Percentiles rank a stretch among this genome's conserved stretches.
phyloP scores from a whole-genome alignment of 176 grass and related monocot genomes.

The Saccharum spontaneum region DNA sequence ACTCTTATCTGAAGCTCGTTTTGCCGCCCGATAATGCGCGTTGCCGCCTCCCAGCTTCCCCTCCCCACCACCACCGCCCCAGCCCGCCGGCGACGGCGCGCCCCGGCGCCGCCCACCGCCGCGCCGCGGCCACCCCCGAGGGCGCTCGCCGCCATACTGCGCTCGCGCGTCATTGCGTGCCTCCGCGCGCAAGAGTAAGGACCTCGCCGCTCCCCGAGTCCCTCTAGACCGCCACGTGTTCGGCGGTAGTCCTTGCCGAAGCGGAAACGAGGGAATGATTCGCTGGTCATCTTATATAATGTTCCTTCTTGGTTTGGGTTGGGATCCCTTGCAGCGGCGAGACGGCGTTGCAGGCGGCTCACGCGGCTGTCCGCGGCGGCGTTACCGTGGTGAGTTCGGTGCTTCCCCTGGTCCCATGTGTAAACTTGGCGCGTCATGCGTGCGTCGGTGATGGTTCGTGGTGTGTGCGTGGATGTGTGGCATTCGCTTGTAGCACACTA shows the following conservation, averaged over 20 bases:
- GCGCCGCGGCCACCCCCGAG: neutral
- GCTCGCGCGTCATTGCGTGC: conserved; percentile 51
- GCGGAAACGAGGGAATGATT: neutral
- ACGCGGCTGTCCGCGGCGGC: conserved; percentile 64
- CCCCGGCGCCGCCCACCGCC: neutral
- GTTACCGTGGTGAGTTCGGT: conserved; percentile 71
- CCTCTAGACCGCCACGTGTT: conserved; percentile 3
- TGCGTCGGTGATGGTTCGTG: neutral
- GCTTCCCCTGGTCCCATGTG: neutral
- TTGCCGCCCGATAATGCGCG: conserved; percentile 3
- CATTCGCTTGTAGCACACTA: too few species aligned
- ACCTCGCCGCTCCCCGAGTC: neutral
- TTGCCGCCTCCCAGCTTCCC: conserved; percentile 23
- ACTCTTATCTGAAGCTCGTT: neutral
- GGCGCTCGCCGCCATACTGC: conserved; percentile 45
- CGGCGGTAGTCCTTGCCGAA: neutral
- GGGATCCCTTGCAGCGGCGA: conserved; percentile 39
- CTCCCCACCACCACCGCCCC: neutral
- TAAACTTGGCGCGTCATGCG: too few species aligned
- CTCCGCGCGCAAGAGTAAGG: conserved; percentile 60
- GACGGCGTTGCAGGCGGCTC: conserved; percentile 67
- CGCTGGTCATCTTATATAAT: neutral
- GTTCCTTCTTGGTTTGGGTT: neutral
- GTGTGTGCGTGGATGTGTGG: too few species aligned
- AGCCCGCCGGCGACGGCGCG: neutral